Conservation (phyloP, 768 basidiomycete genomes). For the Cyathus striatus region DNA sequence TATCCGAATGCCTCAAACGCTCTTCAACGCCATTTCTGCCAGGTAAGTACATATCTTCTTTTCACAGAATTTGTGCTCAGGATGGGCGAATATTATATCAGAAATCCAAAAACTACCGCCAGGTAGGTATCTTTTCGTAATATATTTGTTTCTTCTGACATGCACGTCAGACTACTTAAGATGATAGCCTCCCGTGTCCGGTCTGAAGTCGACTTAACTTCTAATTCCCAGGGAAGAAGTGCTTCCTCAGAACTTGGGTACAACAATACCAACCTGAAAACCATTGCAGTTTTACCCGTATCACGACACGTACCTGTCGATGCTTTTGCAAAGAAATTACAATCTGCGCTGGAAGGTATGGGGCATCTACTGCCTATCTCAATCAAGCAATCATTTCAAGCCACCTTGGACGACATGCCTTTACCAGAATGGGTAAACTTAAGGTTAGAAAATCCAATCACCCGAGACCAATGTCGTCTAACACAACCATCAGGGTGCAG, state of each 20-base stretch:
- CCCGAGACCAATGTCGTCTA: neutral
- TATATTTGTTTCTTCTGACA: neutral
- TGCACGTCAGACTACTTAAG: conserved; percentile 54
- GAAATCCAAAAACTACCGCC: conserved; percentile 82
- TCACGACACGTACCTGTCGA: conserved; percentile 86
- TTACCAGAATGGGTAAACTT: conserved; percentile 94
- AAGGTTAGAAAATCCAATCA: conserved; percentile 55
- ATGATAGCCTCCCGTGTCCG: conserved; percentile 93
- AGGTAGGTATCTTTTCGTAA: conserved; percentile 42
- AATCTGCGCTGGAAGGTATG: conserved; percentile 87
- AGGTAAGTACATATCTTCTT: conserved; percentile 38
- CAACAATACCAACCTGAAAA: conserved; percentile 87
- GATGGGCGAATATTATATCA: conserved; percentile 15
- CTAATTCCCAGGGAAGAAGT: conserved; percentile 44
- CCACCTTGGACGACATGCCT: conserved; percentile 92
- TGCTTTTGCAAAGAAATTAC: conserved; percentile 85
- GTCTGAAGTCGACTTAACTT: conserved; percentile 68
- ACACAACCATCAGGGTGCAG: conserved; percentile 27
- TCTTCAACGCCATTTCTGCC: conserved; percentile 96
- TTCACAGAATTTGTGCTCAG: conserved; percentile 2
- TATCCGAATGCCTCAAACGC: conserved; percentile 92
- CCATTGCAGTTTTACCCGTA: conserved; percentile 87
- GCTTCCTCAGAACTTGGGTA: conserved; percentile 58
- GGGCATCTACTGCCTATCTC: conserved; percentile 88
- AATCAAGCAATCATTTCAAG: conserved; percentile 91